Evolutionary conservation across 2,329 filamentous ascomycete species (phyloP), one percentile per base, ranked within the genome.

Genomic region (Raffaelea albimanens): DNA sequence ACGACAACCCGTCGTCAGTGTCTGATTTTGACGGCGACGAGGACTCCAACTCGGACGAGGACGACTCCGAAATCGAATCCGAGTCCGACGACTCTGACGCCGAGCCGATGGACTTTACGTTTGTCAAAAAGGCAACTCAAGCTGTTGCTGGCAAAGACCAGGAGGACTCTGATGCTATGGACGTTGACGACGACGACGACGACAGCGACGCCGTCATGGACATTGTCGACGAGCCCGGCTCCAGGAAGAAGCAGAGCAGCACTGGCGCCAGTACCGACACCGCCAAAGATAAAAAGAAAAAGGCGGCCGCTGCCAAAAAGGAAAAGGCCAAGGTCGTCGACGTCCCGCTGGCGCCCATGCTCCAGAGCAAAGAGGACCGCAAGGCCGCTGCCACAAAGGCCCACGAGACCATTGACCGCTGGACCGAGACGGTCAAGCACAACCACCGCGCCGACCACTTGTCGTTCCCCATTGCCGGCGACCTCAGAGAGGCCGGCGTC

Each of bases 361-460:
- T 95, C 57, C 91, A 97, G 63, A 89, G 90, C 60, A 81, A 82
- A 44, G 67, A 96, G 16, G 84, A 95, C 58, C 86, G 93, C 45
- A 72, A 73, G 45, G 88, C 82, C 21, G 93, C 93, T 3, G 94
- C 90, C 57, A 81, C 89, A 33, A 90, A 95, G 70, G 90, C 88
- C 44, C 95, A 94, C 58, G 84, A 96, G 64, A 91, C 89, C 0
- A 72, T 98, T 22, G 82, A 87, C 53, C 81, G 88, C 57, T 98
- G 93, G 93, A 84, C 84, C 29, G 91, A 96, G 51, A 97, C 93
- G 0, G 89, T 98, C 59, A 95, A 96, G 67, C 81, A 87, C 29
- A 96, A 96, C 64, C 84, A 93, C 50, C 78, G 88, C 56, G 90
- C 91, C 1, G 93, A 97, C 53, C 88, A 95, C 63, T 71, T 98